These are phyloP conservation scores for Lipomyces orientalis DNA, from an alignment of 805 yeast genomes.

Conservation along the genomic window DNA sequence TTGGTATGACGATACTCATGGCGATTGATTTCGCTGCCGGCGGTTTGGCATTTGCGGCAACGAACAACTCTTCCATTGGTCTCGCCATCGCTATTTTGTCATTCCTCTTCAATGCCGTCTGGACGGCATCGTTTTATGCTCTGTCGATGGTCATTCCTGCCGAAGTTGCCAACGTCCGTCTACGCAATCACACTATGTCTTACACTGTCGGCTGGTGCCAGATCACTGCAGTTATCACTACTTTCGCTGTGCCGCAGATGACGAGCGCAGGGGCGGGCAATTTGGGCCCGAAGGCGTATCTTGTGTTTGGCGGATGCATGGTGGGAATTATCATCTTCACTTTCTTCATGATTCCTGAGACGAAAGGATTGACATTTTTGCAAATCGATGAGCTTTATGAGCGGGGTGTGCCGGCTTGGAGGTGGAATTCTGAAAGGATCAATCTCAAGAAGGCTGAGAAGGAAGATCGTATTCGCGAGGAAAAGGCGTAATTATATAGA, in stretches of 20 bases:
- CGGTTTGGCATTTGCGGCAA: constrained; percentile 10
- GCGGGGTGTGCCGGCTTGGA: constrained; percentile 23
- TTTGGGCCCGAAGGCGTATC: constrained; percentile 17
- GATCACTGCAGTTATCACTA: constrained; percentile 14
- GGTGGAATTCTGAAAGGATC: constrained; percentile 7
- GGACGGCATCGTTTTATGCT: constrained; percentile 13
- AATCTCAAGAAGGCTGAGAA: not conserved
- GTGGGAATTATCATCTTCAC: constrained; percentile 56
- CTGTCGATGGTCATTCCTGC: constrained; percentile 14
- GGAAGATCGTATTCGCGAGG: not conserved
- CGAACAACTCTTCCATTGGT: not conserved
- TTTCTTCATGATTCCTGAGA: constrained; percentile 74
- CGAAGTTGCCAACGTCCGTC: constrained; percentile 13
- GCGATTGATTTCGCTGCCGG: constrained; percentile 20
- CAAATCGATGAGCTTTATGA: constrained; percentile 74
- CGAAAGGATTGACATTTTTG: constrained; percentile 81
- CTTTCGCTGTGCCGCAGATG: constrained; percentile 15
- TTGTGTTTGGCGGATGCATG: constrained; percentile 23
- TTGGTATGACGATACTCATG: constrained; percentile 14
- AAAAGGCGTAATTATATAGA: not conserved
- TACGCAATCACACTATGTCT: constrained; percentile 19
- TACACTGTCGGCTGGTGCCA: constrained; percentile 16
- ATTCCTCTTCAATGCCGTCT: constrained; percentile 15
- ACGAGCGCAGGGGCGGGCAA: constrained; percentile 21
- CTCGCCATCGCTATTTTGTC: constrained; percentile 11